Evolutionary conservation across 768 basidiomycete species (phyloP), one percentile per base, ranked within the genome.

Genomic region (Tylopilus rubrobrunneus): DNA sequence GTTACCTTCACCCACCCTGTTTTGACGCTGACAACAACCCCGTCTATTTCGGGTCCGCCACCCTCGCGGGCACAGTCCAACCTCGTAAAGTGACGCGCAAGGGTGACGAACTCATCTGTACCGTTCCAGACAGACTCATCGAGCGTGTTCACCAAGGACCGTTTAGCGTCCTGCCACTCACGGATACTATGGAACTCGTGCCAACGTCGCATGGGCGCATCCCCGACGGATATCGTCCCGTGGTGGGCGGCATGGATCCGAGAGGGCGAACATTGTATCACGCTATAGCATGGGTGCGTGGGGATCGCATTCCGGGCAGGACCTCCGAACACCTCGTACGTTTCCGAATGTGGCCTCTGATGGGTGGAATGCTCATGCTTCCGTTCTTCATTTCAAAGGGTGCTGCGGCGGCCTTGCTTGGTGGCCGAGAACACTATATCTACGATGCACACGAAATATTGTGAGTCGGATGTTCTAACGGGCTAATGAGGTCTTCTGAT

Each of bases 21-120:
- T 52, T 44, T 15, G 55, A 56, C 31, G 29, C 36, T 7, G 37
- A 56, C 11, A 12, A 53, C 25, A 45, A 53, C 10, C 36, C 49
- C 7, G 25, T 48, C 34, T 53, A 40, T 37, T 56, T 56, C 40
- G 43, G 47, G 34, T 37, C 47, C 3, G 47, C 47, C 15, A 39
- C 47, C 4, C 47, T 48, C 4, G 34, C 9, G 2, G 21, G 40
- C 42, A 36, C 5, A 15, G 37, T 53, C n/a, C 51, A 53, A 21
- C 55, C 55, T 2, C 52, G 55, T 46, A 52, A 48, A n/a, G 47
- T 53, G 47, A 49, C 47, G 11, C 50, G n/a, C 47, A 53, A 45
- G 37, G 42, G 31, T 5, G 42, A 40, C 9, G 31, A 37, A 11
- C 47, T 53, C 11, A 11, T 56, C 12, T 56, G 55, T 3, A 19